A percentile compares a stretch with the other conserved stretches of the same genome.
These are phyloP conservation scores for Paradendryphiella salina DNA, from an alignment of 2,329 filamentous ascomycete genomes.

Conservation along the genomic window DNA sequence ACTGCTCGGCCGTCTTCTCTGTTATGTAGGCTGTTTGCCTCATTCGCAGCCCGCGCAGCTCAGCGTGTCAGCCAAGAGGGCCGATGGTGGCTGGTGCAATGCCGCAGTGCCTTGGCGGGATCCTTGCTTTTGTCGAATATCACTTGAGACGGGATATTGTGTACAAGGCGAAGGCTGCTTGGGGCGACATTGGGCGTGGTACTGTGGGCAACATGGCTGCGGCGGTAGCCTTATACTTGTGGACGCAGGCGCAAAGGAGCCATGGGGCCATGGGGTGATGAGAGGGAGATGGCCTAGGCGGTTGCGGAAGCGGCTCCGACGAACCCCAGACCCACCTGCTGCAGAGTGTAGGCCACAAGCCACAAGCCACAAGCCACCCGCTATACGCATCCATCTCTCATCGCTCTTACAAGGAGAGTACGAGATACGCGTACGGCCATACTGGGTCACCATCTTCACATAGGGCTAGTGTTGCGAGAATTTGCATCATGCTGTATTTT, in stretches of 20 bases:
- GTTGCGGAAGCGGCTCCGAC: slow-evolving; percentile 3
- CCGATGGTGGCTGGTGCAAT: slow-evolving; percentile 15
- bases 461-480: too few relatives aligned
- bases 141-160: slow-evolving; percentile 5
- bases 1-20: background rate
- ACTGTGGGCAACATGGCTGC: slow-evolving; percentile 8
- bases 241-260: background rate
- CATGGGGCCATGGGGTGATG: slow-evolving; percentile 1
- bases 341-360: slow-evolving; percentile 9
- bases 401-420: too few relatives aligned
- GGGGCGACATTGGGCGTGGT: background rate
- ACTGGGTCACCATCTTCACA: too few relatives aligned
- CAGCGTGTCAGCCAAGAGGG: slow-evolving; percentile 19
- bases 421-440: too few relatives aligned
- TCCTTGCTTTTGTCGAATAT: slow-evolving; percentile 16
- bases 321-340: slow-evolving; percentile 14
- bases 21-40: slow-evolving; percentile 8
- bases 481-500: too few relatives aligned
- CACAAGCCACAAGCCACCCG: slow-evolving; percentile 1
- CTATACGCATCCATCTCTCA: background rate
- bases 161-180: slow-evolving; percentile 9
- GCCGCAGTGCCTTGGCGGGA: slow-evolving; percentile 19
- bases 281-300: slow-evolving; percentile 7
- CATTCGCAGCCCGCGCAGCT: slow-evolving; percentile 6
- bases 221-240: slow-evolving; percentile 7